phyloP scores from a whole-genome alignment of 495 filamentous ascomycete genomes.

The Aspergillus saccharolyticus region DNA sequence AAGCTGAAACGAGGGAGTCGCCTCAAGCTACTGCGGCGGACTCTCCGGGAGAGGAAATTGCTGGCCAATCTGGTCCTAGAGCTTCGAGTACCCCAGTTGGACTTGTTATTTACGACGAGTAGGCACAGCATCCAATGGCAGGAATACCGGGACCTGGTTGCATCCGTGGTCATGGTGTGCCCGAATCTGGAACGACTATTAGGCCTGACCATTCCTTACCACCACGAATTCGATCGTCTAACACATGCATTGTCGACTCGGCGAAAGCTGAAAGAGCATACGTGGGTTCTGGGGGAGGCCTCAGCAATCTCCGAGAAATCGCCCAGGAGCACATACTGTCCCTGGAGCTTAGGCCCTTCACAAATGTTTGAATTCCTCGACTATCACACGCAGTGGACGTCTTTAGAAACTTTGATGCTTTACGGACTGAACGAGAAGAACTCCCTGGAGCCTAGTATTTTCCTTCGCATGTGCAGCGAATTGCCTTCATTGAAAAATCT shows the following conservation, averaged over 20 bases:
- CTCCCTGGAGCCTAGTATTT: constrained; percentile 58
- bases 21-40: constrained; percentile 69
- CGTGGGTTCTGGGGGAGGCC: constrained; percentile 66
- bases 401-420: constrained; percentile 68
- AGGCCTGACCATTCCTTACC: constrained; percentile 65
- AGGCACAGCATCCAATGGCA: constrained; percentile 45
- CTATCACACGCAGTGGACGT: constrained; percentile 65
- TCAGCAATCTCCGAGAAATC: constrained; percentile 40
- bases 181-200: constrained; percentile 74
- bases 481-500: constrained; percentile 69
- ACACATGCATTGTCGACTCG: constrained; percentile 77
- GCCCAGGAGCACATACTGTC: constrained; percentile 40
- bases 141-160: constrained; percentile 65
- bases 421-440: constrained; percentile 57
- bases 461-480: constrained; percentile 61
- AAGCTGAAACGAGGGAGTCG: constrained; percentile 63
- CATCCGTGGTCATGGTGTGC: constrained; percentile 80
- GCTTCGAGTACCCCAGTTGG: constrained; percentile 63
- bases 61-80: constrained; percentile 69
- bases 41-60: constrained; percentile 62
- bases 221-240: constrained; percentile 67
- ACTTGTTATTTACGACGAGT: constrained; percentile 45
- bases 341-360: constrained; percentile 52
- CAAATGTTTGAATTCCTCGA: constrained; percentile 65
- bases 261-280: constrained; percentile 66